Percentiles rank a stretch among this genome's conserved stretches.
These are phyloP conservation scores for Diaporthe sp. DNA, from an alignment of 2,329 filamentous ascomycete species.

Conservation along the genomic window DNA sequence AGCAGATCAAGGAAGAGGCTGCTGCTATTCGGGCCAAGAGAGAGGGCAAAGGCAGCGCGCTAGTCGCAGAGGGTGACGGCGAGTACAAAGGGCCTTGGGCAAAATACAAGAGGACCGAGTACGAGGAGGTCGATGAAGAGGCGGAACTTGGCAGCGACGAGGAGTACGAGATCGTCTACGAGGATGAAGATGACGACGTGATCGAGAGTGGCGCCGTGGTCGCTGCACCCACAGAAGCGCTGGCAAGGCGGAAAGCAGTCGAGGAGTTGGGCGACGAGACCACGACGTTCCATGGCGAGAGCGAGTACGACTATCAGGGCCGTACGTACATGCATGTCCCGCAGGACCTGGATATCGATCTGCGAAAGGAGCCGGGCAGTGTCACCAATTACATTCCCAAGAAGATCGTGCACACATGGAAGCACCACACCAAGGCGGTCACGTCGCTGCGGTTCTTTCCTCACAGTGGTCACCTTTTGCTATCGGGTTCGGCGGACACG, in stretches of 20 bases:
- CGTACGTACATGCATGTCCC: conserved; percentile 98
- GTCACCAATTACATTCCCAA: conserved; percentile 94
- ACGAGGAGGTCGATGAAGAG: conserved; percentile 81
- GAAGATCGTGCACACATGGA: conserved; percentile 93
- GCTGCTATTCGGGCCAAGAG: conserved; percentile 78
- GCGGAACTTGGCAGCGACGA: conserved; percentile 82
- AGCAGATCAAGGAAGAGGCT: conserved; percentile 78
- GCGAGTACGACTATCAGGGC: conserved; percentile 93
- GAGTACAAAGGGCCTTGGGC: conserved; percentile 98
- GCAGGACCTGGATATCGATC: conserved; percentile 87
- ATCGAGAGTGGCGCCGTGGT: conserved; percentile 75
- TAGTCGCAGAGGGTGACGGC: conserved; percentile 86
- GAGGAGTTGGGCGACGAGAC: conserved; percentile 80
- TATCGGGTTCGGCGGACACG: conserved; percentile 90
- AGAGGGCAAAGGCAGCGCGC: conserved; percentile 87
- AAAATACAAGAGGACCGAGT: conserved; percentile 79
- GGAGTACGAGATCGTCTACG: conserved; percentile 83
- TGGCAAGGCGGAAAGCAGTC: conserved; percentile 69
- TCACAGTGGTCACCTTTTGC: conserved; percentile 84
- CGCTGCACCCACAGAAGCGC: conserved; percentile 67
- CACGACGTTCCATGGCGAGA: conserved; percentile 86
- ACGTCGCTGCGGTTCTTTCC: conserved; percentile 94
- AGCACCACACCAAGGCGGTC: conserved; percentile 85
- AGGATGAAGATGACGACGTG: conserved; percentile 78
- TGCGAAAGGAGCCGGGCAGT: conserved; percentile 84